Evolutionary conservation across 2,329 filamentous ascomycete genomes (phyloP).

Genomic region (Monosporascus cannonballus): DNA sequence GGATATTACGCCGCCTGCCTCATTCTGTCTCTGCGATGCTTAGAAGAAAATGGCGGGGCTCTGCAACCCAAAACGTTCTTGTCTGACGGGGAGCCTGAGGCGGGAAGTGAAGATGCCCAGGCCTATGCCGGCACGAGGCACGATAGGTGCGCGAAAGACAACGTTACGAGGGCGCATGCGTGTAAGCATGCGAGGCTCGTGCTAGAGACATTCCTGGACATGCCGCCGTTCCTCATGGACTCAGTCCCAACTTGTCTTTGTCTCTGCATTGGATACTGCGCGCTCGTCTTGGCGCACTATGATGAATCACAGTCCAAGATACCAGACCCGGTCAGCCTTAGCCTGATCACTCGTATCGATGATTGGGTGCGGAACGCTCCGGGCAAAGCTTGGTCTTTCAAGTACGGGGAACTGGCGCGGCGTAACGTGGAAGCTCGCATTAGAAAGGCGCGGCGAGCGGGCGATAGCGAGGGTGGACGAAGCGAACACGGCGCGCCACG

Average conservation of each 20-base stretch:
- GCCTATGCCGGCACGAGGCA: slow-evolving; percentile 2
- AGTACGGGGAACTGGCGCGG: slow-evolving; percentile 23
- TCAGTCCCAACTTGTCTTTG: slow-evolving; percentile 22
- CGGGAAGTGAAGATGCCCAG: slow-evolving; percentile 9
- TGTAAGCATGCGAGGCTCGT: slow-evolving; percentile 24
- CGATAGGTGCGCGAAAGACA: slow-evolving; percentile 6
- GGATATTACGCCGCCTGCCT: slow-evolving; percentile 29
- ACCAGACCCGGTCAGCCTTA: slow-evolving; percentile 19
- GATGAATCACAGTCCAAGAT: slow-evolving; percentile 24
- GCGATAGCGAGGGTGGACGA: background rate
- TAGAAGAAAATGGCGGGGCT: slow-evolving; percentile 25
- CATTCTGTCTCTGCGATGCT: slow-evolving; percentile 23
- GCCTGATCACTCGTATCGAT: slow-evolving; percentile 22
- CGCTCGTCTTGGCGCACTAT: slow-evolving; percentile 26
- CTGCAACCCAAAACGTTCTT: slow-evolving; percentile 22
- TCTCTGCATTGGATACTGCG: slow-evolving; percentile 27
- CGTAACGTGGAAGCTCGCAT: slow-evolving; percentile 23
- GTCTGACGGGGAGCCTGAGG: slow-evolving; percentile 13
- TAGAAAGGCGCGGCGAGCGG: background rate
- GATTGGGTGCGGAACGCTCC: slow-evolving; percentile 23
- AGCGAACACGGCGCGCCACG: background rate
- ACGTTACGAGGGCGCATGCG: slow-evolving; percentile 17
- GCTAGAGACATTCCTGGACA: slow-evolving; percentile 26
- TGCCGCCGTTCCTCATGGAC: slow-evolving; percentile 25
- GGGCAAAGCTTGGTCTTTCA: slow-evolving; percentile 25